phyloP scores from a whole-genome alignment of 1,139 yeast species.

The Geotrichum europaeum region DNA sequence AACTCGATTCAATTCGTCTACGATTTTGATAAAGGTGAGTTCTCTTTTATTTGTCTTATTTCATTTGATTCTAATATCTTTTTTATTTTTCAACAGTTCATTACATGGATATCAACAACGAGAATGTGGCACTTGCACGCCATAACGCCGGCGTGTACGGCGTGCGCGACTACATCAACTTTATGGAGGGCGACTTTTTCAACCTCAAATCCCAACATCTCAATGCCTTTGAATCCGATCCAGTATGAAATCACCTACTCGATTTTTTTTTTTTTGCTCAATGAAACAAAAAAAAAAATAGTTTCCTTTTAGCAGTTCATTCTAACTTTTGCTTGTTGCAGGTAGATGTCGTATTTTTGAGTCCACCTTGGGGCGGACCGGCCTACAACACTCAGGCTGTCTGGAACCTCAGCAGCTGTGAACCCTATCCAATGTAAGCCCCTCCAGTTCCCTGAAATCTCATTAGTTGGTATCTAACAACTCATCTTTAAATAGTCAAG shows the following conservation, averaged over 20 bases:
- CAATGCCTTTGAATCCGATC: neutral
- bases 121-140: constrained; percentile 58
- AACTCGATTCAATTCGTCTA: constrained; percentile 78
- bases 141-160: constrained; percentile 72
- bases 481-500: constrained; percentile 28
- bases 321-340: neutral
- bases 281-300: neutral
- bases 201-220: constrained; percentile 13
- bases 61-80: neutral
- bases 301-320: neutral
- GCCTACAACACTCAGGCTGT: constrained; percentile 43
- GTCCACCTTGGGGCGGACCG: constrained; percentile 99
- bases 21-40: constrained; percentile 38
- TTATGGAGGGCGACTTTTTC: constrained; percentile 51
- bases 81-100: constrained; percentile 37
- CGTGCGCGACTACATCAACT: constrained; percentile 35
- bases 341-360: constrained; percentile 61
- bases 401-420: constrained; percentile 43
- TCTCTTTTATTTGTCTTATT: neutral
- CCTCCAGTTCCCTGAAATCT: neutral
- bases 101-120: constrained; percentile 60
- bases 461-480: neutral
- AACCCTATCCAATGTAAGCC: constrained; percentile 25
- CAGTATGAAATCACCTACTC: neutral
- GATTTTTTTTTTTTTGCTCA: neutral